These are phyloP conservation scores for Pichia ethanolica DNA, from an alignment of 805 yeast species.

Conservation along the genomic window DNA sequence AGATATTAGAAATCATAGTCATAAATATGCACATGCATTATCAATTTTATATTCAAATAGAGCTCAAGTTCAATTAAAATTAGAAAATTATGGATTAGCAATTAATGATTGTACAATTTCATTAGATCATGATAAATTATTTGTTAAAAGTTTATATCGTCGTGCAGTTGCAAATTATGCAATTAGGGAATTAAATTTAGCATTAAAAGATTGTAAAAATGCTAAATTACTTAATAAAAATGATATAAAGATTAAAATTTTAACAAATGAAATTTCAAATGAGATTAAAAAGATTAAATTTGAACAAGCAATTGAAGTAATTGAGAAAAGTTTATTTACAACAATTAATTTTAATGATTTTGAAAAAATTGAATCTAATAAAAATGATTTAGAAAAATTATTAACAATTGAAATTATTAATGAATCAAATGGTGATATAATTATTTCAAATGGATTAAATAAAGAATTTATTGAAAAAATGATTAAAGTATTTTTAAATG, in stretches of 20 bases:
- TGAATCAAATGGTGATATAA: constrained; percentile 20
- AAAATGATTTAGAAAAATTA: constrained; percentile 29
- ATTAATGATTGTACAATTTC: constrained; percentile 72
- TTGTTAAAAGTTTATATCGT: constrained; percentile 78
- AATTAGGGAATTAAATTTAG: constrained; percentile 64
- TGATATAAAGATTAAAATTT: constrained; percentile 59
- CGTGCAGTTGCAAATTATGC: constrained; percentile 79
- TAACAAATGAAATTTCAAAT: constrained; percentile 54
- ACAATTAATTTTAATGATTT: constrained; percentile 41
- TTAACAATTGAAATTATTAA: constrained; percentile 36
- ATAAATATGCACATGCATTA: constrained; percentile 24
- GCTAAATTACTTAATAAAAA: constrained; percentile 58
- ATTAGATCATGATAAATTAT: constrained; percentile 54
- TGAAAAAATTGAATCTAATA: constrained; percentile 34
- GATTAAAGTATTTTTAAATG: constrained; percentile 65
- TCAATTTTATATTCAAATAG: constrained; percentile 74
- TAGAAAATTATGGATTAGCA: constrained; percentile 83
- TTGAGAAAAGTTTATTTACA: constrained; percentile 44
- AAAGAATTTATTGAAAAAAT: constrained; percentile 52
- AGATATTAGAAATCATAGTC: constrained; percentile 16
- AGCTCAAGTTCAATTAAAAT: constrained; percentile 81
- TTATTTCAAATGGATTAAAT: constrained; percentile 33
- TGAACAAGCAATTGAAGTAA: constrained; percentile 78
- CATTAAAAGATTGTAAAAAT: constrained; percentile 58
- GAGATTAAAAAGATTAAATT: constrained; percentile 69